Evolutionary conservation across 2,329 filamentous ascomycete species (phyloP).

Genomic region (Lecanicillium sp.): DNA sequence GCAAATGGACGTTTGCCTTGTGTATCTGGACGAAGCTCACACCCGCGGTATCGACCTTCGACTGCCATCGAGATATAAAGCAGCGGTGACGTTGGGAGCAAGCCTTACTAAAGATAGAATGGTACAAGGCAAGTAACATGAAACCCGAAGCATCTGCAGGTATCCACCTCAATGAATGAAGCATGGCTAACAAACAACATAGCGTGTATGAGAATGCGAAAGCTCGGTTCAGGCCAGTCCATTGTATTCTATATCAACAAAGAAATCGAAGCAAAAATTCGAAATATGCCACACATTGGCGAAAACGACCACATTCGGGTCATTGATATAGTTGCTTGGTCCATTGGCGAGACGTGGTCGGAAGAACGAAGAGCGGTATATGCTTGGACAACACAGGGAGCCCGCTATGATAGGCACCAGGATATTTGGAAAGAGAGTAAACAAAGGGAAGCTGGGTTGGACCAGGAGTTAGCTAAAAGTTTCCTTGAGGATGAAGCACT

Average conservation of each 20-base stretch:
- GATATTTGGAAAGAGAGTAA: slow-evolving; percentile 20
- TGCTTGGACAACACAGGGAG: slow-evolving; percentile 54
- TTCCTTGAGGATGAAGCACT: slow-evolving; percentile 48
- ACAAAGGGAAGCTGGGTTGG: too few species aligned
- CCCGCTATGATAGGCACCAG: slow-evolving; percentile 35
- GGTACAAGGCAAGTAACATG: slow-evolving; percentile 48
- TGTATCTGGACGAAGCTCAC: slow-evolving; percentile 64
- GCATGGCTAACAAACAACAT: slow-evolving; percentile 9
- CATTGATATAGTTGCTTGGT: slow-evolving; percentile 48
- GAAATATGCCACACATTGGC: slow-evolving; percentile 9
- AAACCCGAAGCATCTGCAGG: too few species aligned
- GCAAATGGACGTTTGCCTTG: slow-evolving; percentile 49
- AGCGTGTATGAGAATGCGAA: slow-evolving; percentile 66
- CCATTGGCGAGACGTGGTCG: slow-evolving; percentile 45
- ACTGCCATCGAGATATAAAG: slow-evolving; percentile 48
- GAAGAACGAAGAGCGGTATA: slow-evolving; percentile 41
- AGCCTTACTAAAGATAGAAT: slow-evolving; percentile 59
- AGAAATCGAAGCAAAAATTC: slow-evolving; percentile 51
- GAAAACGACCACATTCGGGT: slow-evolving; percentile 29
- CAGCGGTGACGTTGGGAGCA: slow-evolving; percentile 59
- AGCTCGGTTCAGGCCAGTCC: slow-evolving; percentile 58
- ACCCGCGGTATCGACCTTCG: slow-evolving; percentile 62
- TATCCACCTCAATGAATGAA: too few species aligned
- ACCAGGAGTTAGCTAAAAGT: slow-evolving; percentile 21
- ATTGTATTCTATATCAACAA: slow-evolving; percentile 51